Conservation (phyloP, 345 rosid genomes). For the Streptanthus diversifolius region DNA sequence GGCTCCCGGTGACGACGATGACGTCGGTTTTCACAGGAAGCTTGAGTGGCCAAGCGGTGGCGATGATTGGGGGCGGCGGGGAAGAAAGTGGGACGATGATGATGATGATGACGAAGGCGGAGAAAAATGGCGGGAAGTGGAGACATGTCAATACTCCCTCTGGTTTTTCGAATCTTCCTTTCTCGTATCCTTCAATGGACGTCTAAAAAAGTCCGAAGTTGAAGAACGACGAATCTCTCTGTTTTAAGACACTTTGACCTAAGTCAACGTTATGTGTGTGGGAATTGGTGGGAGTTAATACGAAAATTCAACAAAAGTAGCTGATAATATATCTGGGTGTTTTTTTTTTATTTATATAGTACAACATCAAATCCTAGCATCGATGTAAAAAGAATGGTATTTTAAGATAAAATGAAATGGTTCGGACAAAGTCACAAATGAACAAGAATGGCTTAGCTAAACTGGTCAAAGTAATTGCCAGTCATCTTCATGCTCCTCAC, state of each 20-base stretch:
- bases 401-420: neutral
- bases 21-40: conserved; percentile 35
- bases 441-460: neutral
- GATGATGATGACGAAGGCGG: conserved; percentile 15
- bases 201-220: neutral
- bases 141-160: conserved; percentile 22
- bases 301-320: neutral
- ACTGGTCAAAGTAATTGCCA: conserved; percentile 55
- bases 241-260: neutral
- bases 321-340: neutral
- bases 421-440: neutral
- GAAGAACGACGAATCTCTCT: neutral
- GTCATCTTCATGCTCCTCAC: conserved; percentile 45
- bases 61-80: conserved; percentile 33
- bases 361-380: conserved; percentile 15
- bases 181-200: conserved; percentile 25
- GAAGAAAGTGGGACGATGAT: conserved; percentile 32
- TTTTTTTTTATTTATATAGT: neutral
- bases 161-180: conserved; percentile 35
- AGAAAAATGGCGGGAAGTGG: conserved; percentile 31
- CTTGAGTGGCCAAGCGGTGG: conserved; percentile 27
- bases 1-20: conserved; percentile 39
- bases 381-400: conserved; percentile 22
- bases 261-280: neutral
- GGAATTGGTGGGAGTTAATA: neutral